A percentile compares a stretch with the other conserved stretches of the same genome.
These are phyloP conservation scores for Xylaria longipes DNA, from an alignment of 495 filamentous ascomycete species.

Conservation along the genomic window DNA sequence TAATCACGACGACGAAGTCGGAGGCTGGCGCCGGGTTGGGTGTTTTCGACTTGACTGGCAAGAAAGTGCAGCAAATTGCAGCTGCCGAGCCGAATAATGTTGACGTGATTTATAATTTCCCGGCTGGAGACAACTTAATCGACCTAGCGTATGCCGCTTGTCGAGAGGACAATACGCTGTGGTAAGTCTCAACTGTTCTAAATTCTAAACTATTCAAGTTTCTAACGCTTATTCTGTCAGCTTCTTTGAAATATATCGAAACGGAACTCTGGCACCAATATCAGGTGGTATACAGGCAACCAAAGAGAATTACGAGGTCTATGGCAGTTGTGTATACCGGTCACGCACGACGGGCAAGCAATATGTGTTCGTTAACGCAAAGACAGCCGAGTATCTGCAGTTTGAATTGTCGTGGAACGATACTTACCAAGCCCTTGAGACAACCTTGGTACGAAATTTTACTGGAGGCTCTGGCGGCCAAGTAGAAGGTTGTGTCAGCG, in stretches of 20 bases:
- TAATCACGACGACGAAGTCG: conserved; percentile 46
- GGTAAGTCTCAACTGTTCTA: conserved; percentile 29
- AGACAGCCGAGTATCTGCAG: conserved; percentile 45
- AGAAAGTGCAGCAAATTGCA: conserved; percentile 35
- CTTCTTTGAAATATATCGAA: conserved; percentile 42
- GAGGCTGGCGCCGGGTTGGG: conserved; percentile 38
- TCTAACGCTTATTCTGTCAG: conserved; percentile 27
- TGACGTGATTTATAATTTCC: conserved; percentile 46
- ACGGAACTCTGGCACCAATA: conserved; percentile 36
- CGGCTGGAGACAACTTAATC: conserved; percentile 32
- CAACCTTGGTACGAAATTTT: conserved; percentile 43
- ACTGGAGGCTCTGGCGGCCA: conserved; percentile 43
- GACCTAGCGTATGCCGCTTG: conserved; percentile 45
- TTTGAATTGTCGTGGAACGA: conserved; percentile 40
- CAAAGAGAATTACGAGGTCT: conserved; percentile 35
- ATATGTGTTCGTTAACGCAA: conserved; percentile 48
- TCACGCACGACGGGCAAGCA: conserved; percentile 38
- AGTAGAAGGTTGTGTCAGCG: conserved; percentile 46
- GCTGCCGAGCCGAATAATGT: conserved; percentile 47
- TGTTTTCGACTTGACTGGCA: conserved; percentile 44
- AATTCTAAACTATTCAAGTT: neutral
- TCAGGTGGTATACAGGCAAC: conserved; percentile 42
- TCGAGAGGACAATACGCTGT: conserved; percentile 42
- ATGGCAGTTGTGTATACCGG: conserved; percentile 39
- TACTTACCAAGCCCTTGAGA: conserved; percentile 32